A percentile compares a stretch with the other conserved stretches of the same genome.
Conservation (phyloP, 768 basidiomycete genomes). For the Trametopsis cervina region DNA sequence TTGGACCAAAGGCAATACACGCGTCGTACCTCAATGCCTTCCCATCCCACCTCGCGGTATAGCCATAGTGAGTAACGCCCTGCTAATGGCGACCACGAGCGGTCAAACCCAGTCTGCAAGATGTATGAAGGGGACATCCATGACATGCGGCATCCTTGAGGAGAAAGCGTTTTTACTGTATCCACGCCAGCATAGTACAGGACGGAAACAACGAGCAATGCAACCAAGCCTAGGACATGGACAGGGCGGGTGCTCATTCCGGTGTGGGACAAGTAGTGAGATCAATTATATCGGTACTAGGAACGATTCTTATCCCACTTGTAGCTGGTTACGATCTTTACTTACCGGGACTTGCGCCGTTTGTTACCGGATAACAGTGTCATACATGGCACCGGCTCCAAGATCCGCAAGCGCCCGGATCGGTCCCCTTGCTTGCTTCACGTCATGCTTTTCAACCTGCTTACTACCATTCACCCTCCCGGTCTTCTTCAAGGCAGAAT, state of each 20-base stretch:
- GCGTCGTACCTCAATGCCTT: conserved; percentile 48
- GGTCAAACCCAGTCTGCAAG: conserved; percentile 59
- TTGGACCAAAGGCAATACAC: neutral
- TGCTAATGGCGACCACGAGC: conserved; percentile 64
- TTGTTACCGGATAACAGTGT: too few relatives aligned
- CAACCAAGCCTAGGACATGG: conserved; percentile 4
- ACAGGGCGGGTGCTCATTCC: conserved; percentile 6
- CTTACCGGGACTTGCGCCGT: too few relatives aligned
- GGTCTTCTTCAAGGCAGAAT: too few relatives aligned
- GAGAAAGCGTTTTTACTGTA: conserved; percentile 53
- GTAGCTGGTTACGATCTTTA: too few relatives aligned
- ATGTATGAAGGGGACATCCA: conserved; percentile 93
- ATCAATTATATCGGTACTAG: too few relatives aligned
- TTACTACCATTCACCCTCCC: too few relatives aligned
- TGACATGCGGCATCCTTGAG: conserved; percentile 94
- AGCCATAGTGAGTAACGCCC: conserved; percentile 79
- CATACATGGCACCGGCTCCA: too few relatives aligned
- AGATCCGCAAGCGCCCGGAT: too few relatives aligned
- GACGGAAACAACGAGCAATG: conserved; percentile 14
- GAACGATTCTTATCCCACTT: too few relatives aligned
- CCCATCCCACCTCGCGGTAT: conserved; percentile 88
- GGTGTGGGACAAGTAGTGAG: conserved; percentile 1
- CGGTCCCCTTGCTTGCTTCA: too few relatives aligned
- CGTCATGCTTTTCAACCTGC: too few relatives aligned
- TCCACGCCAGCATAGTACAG: conserved; percentile 28